phyloP scores from a whole-genome alignment of 495 filamentous ascomycete species.

The Annulohypoxylon moriforme region DNA sequence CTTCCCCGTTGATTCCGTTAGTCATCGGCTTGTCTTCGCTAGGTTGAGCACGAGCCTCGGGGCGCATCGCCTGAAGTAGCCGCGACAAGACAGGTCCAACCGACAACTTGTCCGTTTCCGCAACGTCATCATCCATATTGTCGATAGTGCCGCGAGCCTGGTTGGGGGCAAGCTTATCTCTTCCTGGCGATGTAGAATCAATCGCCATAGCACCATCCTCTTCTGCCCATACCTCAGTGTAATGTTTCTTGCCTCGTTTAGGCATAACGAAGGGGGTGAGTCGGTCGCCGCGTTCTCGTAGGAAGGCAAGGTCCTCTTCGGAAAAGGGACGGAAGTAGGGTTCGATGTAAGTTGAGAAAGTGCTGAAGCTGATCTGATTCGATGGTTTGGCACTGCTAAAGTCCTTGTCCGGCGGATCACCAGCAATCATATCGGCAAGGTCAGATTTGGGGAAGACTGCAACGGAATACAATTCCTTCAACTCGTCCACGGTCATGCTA shows the following conservation, averaged over 20 bases:
- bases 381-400: constrained; percentile 93
- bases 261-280: constrained; percentile 85
- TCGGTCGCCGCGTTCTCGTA: constrained; percentile 90
- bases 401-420: constrained; percentile 89
- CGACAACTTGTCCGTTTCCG: constrained; percentile 91
- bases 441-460: constrained; percentile 82
- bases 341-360: constrained; percentile 88
- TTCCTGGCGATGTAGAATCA: constrained; percentile 67
- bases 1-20: constrained; percentile 69
- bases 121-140: constrained; percentile 81
- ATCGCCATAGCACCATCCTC: constrained; percentile 83
- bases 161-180: constrained; percentile 78
- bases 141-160: constrained; percentile 86
- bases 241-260: constrained; percentile 82
- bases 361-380: constrained; percentile 91
- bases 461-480: constrained; percentile 87
- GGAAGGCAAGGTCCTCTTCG: constrained; percentile 94
- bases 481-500: constrained; percentile 82
- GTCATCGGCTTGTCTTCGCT: constrained; percentile 66
- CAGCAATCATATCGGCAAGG: constrained; percentile 84
- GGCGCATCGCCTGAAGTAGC: constrained; percentile 83
- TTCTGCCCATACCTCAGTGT: constrained; percentile 90
- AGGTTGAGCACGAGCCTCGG: constrained; percentile 75
- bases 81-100: constrained; percentile 85
- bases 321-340: constrained; percentile 89